Base-by-base conservation (phyloP, 2,329 filamentous ascomycete species). In the Tolypocladium paradoxum region DNA sequence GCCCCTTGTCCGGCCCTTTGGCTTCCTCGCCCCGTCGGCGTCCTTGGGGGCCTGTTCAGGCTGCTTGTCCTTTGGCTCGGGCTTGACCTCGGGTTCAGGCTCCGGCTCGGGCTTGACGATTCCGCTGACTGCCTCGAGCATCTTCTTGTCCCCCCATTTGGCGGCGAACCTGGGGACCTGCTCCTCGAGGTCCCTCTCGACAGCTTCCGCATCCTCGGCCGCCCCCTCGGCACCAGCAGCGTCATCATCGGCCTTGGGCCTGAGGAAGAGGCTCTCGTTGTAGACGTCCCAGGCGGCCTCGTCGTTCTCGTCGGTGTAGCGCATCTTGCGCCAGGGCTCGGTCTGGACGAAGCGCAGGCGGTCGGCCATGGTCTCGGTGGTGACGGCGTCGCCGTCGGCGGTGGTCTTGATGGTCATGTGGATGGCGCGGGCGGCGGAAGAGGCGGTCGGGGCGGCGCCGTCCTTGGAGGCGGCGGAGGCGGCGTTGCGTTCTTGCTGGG, bases 371-470 rank as follows among this genome's bases (percentile, higher is more conserved):
- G 83, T 91, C 59, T 87, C 81, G 27, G 81, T 83, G 14, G 82
- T 76, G 53, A 82, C 75, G 16, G 78, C 74, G 50, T 86, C 85
- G 53, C 83, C 83, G 60, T 87, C 83, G 48, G 82, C 81, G 2
- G 82, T 81, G 37, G 84, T 83, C 74, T 95, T 95, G 64, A 95
- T 84, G 33, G 88, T 89, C 74, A 95, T 88, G 68, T 93, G 87
- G 61, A 95, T 88, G 18, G 88, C 85, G 57, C 87, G 85, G 27
- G 87, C 84, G 57, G 84, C 82, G 5, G 72, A 68, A 27, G 59
- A 52, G 12, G 70, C 58, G 0, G 65, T 61, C 61, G 70, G 56
- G 5, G 62, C 65, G 9, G 59, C 59, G 22, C 65, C 59, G 27
- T 69, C 68, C 52, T 68, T 66, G 68, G 70, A 63, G 33, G 68